These are phyloP conservation scores for Lentinula raphanica DNA, from an alignment of 768 basidiomycete genomes.

Conservation along the genomic window DNA sequence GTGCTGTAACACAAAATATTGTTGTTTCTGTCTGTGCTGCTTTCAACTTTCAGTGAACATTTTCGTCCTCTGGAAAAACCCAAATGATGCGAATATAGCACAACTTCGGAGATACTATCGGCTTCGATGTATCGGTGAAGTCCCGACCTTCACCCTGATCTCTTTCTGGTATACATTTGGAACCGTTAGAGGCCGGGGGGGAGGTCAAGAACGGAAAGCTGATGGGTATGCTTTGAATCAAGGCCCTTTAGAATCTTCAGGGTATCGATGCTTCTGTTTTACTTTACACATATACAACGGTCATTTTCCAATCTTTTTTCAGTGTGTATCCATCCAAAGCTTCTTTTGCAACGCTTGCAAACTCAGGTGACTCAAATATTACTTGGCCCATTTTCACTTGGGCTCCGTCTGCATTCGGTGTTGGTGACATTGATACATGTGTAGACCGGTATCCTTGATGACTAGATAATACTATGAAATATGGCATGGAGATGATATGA, in stretches of 20 bases:
- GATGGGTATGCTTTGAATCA: neutral
- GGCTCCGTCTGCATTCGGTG: conserved; percentile 57
- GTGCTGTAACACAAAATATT: neutral
- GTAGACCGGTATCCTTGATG: conserved; percentile 79
- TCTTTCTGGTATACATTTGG: conserved; percentile 5
- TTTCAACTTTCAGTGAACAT: neutral
- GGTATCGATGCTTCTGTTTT: neutral
- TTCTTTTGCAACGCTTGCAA: conserved; percentile 73
- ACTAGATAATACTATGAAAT: conserved; percentile 34
- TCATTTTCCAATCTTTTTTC: conserved; percentile 84
- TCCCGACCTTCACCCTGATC: neutral
- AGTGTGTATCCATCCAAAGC: conserved; percentile 82
- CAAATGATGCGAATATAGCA: conserved; percentile 8
- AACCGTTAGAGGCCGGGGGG: conserved; percentile 6
- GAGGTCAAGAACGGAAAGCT: conserved; percentile 10
- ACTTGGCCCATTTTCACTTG: conserved; percentile 79
- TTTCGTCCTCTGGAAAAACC: neutral
- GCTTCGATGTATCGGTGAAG: conserved; percentile 4
- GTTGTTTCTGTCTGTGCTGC: neutral
- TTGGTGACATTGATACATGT: conserved; percentile 64
- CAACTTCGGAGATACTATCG: neutral
- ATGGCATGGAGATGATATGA: neutral
- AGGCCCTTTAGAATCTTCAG: too few species aligned
- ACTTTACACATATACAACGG: conserved; percentile 62
- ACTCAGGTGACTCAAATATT: conserved; percentile 67